Base-by-base conservation (phyloP, 2,329 filamentous ascomycete genomes). In the Passalora sequoiae region DNA sequence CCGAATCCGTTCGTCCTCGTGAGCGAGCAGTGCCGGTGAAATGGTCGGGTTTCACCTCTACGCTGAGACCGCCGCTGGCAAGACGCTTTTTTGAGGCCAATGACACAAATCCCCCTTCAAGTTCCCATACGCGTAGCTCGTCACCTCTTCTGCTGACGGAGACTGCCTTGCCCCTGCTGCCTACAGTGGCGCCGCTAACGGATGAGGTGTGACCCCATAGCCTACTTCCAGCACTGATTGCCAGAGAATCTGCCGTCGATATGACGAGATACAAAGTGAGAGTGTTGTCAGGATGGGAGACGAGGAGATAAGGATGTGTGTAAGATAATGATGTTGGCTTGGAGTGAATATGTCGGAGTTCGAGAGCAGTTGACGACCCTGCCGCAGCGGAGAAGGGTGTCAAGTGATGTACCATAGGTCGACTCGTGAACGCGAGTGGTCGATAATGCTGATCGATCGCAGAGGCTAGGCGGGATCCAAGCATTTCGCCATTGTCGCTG, bases 151-250 rank as follows among this genome's bases (percentile, higher is more conserved):
- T 75, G 65, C 86, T 92, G 38, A 95, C 83, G n/a, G 87, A 94
- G 3, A 96, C 86, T 0, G 89, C 89, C 64, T 89, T 94, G 13
- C 89, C 89, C 27, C 85, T 79, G 32, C 84, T 79, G 13, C 86
- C 89, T 42, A 95, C 86, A 58, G 94, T 83, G 6, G 86, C 88
- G 22, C 86, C 83, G 37, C 86, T 87, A 24, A 96, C 87, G 3
- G 86, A 86, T 1, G 89, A 94, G 0, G 89, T 95, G 60, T 95
- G 89, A 6, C 89, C 89, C 86, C 87, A 95, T 4, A 96, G 76
- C 20, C 87, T 77, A 51, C 81, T 83, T 1, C 85, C 86, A 0
- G 80, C 69, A 27, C 84, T 83, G 43, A 96, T 81, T 1, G 76
- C 78, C 2, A 95, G 72, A 1, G 64, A 60, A 0, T 78, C 74